A percentile compares a stretch with the other conserved stretches of the same genome.
Conservation (phyloP, 768 basidiomycete genomes). For the Boletus huronensis region DNA sequence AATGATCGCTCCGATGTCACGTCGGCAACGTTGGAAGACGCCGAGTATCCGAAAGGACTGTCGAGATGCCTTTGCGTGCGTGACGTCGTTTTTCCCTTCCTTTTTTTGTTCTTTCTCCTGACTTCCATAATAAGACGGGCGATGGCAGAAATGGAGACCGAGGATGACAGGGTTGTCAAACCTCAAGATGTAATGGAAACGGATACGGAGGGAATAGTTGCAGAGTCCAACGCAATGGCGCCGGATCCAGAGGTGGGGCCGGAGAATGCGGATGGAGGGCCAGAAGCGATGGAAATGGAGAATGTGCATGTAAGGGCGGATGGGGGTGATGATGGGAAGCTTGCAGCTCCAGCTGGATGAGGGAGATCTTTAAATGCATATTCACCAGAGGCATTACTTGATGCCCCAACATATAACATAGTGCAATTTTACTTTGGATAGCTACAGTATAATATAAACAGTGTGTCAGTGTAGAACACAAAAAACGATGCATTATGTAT, state of each 20-base stretch:
- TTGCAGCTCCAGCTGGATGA: slow-evolving; percentile 8
- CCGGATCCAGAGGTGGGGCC: background rate
- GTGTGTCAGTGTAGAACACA: background rate
- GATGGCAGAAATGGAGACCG: slow-evolving; percentile 46
- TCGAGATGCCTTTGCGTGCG: slow-evolving; percentile 60
- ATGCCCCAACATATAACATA: too few species aligned
- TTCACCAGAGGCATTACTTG: too few species aligned
- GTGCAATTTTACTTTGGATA: too few species aligned
- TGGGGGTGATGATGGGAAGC: background rate
- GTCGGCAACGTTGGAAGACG: slow-evolving; percentile 60
- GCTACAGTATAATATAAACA: background rate
- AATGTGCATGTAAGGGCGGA: background rate
- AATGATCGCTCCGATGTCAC: slow-evolving; percentile 50
- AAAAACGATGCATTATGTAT: background rate
- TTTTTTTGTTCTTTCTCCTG: background rate
- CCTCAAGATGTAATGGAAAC: background rate
- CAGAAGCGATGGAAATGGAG: background rate
- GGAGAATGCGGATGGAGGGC: background rate
- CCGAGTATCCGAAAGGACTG: slow-evolving; percentile 49
- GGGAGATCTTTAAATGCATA: slow-evolving; percentile 6
- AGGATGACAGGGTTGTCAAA: slow-evolving; percentile 17
- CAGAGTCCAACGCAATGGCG: background rate
- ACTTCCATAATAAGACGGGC: slow-evolving; percentile 34
- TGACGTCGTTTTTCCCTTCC: slow-evolving; percentile 3
- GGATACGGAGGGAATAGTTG: slow-evolving; percentile 9